These are phyloP conservation scores for Boletales sp. DNA, from an alignment of 768 basidiomycete species.

Conservation along the genomic window DNA sequence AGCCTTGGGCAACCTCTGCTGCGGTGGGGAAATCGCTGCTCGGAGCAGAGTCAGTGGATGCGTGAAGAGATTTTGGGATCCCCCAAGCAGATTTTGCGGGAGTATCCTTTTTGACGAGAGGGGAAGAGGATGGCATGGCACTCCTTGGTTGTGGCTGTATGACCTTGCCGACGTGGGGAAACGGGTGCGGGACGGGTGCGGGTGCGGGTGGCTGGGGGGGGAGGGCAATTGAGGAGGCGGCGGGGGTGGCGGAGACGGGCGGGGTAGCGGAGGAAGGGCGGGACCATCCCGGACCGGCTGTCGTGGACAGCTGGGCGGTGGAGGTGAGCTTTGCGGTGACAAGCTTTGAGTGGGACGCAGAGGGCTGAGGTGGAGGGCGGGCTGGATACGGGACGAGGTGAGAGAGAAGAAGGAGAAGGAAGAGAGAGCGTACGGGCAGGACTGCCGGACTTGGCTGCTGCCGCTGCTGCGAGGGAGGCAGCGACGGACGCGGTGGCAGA, in stretches of 20 bases:
- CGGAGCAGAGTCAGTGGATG: slow-evolving; percentile 38
- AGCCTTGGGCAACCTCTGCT: slow-evolving; percentile 88
- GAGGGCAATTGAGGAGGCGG: slow-evolving; percentile 39
- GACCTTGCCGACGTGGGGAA: slow-evolving; percentile 59
- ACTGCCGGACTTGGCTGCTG: slow-evolving; percentile 46
- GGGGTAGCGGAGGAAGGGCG: slow-evolving; percentile 73
- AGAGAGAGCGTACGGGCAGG: slow-evolving; percentile 45
- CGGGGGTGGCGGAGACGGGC: slow-evolving; percentile 50
- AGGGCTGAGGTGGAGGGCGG: slow-evolving; percentile 52
- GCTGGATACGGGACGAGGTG: slow-evolving; percentile 39
- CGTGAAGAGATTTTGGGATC: slow-evolving; percentile 42
- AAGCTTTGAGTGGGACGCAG: slow-evolving; percentile 70
- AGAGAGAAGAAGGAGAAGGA: slow-evolving; percentile 3
- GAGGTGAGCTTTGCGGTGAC: slow-evolving; percentile 87
- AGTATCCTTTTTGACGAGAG: slow-evolving; percentile 32
- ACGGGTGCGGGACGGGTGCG: slow-evolving; percentile 41
- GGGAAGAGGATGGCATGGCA: slow-evolving; percentile 28
- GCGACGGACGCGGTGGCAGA: slow-evolving; percentile 45
- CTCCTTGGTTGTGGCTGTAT: slow-evolving; percentile 60
- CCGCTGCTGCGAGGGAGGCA: slow-evolving; percentile 35
- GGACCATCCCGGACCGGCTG: slow-evolving; percentile 70
- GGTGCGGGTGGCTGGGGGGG: slow-evolving; percentile 45
- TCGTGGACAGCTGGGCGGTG: slow-evolving; percentile 51
- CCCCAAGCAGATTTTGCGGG: slow-evolving; percentile 68
- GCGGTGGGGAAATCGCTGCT: slow-evolving; percentile 91